Conservation (phyloP, 768 basidiomycete species). For the Cubamyces sp. region DNA sequence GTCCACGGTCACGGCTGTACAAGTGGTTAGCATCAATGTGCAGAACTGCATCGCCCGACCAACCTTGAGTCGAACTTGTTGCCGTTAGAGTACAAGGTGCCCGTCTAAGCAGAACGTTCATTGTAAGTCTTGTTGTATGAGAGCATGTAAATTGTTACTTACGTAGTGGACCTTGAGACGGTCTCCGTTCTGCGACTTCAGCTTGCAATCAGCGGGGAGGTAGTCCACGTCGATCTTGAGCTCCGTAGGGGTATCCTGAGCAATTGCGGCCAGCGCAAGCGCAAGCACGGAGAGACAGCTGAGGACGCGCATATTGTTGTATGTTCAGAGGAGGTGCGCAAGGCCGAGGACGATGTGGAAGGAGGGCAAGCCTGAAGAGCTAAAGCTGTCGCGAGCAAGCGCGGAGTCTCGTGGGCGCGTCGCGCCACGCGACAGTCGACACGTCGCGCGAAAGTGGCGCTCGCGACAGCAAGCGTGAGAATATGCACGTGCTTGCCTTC, state of each 20-base stretch:
- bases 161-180: conserved; percentile 80
- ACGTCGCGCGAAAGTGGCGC: conserved; percentile 18
- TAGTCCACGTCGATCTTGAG: conserved; percentile 66
- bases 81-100: conserved; percentile 74
- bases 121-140: background rate
- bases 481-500: conserved; percentile 9
- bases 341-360: background rate
- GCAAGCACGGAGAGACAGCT: conserved; percentile 50
- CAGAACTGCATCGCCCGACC: conserved; percentile 22
- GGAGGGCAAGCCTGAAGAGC: too few species aligned
- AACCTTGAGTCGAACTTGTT: conserved; percentile 91
- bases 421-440: conserved; percentile 12
- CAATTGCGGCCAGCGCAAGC: conserved; percentile 52
- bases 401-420: conserved; percentile 10
- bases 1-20: conserved; percentile 67
- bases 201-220: conserved; percentile 57
- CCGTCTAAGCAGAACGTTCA: conserved; percentile 56
- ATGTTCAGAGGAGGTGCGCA: background rate
- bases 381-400: background rate
- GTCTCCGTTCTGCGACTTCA: conserved; percentile 64
- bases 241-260: conserved; percentile 52
- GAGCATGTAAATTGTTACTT: conserved; percentile 29
- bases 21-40: background rate
- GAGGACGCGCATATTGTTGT: conserved; percentile 31
- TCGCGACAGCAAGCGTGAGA: conserved; percentile 10